These are phyloP conservation scores for Sporothrix brunneoviolacea DNA, from an alignment of 2,329 filamentous ascomycete species.

Conservation along the genomic window DNA sequence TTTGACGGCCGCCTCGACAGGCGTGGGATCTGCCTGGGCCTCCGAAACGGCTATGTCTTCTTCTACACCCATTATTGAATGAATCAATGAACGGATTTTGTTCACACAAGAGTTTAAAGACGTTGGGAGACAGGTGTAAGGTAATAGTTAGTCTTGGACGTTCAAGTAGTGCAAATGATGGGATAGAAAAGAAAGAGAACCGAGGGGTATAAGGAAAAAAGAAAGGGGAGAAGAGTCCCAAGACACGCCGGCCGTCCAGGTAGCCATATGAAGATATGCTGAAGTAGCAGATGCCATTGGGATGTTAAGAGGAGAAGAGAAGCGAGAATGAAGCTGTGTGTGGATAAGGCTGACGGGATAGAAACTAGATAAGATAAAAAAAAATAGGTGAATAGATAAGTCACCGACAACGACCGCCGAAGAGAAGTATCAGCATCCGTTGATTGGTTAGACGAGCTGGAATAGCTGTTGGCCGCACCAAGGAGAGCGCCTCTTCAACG, in stretches of 20 bases:
- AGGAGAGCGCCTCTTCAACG: no score
- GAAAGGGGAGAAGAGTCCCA: background rate
- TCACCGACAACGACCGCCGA: background rate
- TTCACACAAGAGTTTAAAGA: no score
- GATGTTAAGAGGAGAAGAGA: background rate
- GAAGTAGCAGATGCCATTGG: background rate
- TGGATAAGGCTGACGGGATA: background rate
- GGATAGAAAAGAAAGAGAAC: background rate
- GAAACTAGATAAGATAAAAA: background rate
- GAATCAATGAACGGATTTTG: no score
- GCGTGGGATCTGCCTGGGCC: no score
- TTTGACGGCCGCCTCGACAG: slow-evolving; percentile 15
- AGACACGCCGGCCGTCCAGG: background rate
- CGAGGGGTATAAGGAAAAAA: background rate
- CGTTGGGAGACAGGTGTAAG: no score
- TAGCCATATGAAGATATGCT: background rate
- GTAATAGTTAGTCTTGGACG: no score
- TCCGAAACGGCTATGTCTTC: no score
- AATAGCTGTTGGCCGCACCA: no score
- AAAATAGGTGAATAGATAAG: background rate
- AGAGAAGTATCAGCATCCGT: background rate
- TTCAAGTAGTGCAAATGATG: no score
- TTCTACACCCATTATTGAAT: no score
- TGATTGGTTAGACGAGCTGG: background rate
- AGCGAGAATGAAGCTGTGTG: background rate